Percentiles rank a stretch among this genome's conserved stretches.
phyloP scores from a whole-genome alignment of 306 rosid genomes.

The Cyamopsis tetragonoloba region DNA sequence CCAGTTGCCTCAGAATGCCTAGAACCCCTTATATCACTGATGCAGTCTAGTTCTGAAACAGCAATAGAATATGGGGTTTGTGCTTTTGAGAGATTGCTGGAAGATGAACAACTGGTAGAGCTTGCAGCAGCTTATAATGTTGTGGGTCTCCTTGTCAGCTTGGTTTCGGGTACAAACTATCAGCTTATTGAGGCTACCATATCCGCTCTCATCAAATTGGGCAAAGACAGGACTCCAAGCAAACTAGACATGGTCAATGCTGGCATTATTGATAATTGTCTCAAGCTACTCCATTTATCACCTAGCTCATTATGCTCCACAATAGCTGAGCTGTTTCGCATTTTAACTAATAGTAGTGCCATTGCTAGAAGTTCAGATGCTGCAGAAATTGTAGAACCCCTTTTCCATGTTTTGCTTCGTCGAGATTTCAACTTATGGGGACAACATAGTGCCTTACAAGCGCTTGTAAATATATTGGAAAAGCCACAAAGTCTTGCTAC shows the following conservation, averaged over 20 bases:
- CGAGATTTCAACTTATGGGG: constrained; percentile 92
- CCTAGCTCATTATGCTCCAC: constrained; percentile 91
- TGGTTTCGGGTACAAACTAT: constrained; percentile 75
- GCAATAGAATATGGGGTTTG: constrained; percentile 83
- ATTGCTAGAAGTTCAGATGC: constrained; percentile 91
- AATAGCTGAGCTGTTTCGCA: constrained; percentile 88
- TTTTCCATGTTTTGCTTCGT: constrained; percentile 78
- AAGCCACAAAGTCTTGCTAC: constrained; percentile 95
- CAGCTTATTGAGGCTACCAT: constrained; percentile 77
- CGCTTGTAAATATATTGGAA: constrained; percentile 95
- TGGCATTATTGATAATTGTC: constrained; percentile 77
- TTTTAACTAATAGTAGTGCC: constrained; percentile 81
- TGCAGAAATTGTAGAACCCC: constrained; percentile 91
- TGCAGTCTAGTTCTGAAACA: constrained; percentile 58
- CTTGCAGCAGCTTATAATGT: constrained; percentile 65
- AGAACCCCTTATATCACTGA: constrained; percentile 68
- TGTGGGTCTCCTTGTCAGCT: constrained; percentile 81
- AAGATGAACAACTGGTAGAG: constrained; percentile 78
- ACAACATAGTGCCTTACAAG: constrained; percentile 97
- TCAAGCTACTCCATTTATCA: constrained; percentile 66
- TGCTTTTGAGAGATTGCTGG: constrained; percentile 89
- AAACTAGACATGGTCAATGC: constrained; percentile 83
- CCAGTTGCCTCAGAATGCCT: constrained; percentile 73
- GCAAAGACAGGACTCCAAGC: constrained; percentile 80
- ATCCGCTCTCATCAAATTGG: constrained; percentile 78